Evolutionary conservation across 1,284 basidiomycete species (phyloP), one percentile per base, ranked within the genome.

Genomic region (Ceratobasidium sp.): DNA sequence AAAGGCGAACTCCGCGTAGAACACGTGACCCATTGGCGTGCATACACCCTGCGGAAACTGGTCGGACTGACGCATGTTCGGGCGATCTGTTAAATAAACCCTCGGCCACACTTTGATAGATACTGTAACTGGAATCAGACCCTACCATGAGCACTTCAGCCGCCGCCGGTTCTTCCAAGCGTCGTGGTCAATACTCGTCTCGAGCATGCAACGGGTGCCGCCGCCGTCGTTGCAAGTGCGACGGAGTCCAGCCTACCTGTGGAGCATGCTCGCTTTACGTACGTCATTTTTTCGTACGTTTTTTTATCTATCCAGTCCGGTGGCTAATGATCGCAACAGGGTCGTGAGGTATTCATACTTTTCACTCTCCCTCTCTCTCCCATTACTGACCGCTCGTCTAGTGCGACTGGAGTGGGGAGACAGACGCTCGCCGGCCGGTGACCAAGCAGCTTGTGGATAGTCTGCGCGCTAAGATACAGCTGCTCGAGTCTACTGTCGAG

Each of bases 121-220:
- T 33, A 33, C 33, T 33, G 33, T 33, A 33, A 33, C 33, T 33
- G 33, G 33, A 33, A 33, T 33, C 33, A 33, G 33, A 33, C 33
- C 33, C 33, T 33, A 33, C 33, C 33, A 33, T 33, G 33, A 33
- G 33, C 33, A 33, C 33, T 33, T 33, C 33, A 33, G 33, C 33
- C 33, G 33, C 33, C 33, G 33, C 33, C 33, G 50, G 40, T 13
- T 48, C 61, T 20, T 59, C 61, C 20, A 46, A 70, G 10, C 50
- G 50, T 26, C 71, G 71, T 9, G 59, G 59, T 15, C 48, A 64
- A 38, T 74, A 74, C 15, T 48, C 71, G 0, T 23, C 26, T 23
- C 46, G 71, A 38, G 71, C 59, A 12, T 74, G 71, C 48, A 64
- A 64, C 48, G 48, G 23, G 13, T 74, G 71, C 48, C 44, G 71